Conservation (phyloP, 129 eudicot species). For the Sambucus nigra region DNA sequence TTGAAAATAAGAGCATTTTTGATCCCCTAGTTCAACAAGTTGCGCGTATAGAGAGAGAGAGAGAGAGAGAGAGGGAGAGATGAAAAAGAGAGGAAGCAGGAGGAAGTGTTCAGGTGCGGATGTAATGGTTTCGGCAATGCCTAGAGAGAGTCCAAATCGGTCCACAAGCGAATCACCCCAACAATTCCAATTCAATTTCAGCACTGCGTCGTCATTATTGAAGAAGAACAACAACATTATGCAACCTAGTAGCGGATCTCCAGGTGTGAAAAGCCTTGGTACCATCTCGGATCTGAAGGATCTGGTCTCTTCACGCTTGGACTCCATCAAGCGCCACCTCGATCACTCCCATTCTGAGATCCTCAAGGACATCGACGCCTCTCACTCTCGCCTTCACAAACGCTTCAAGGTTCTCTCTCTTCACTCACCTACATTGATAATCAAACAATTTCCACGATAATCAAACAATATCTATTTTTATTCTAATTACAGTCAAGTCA, state of each 20-base stretch:
- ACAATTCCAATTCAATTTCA: constrained; percentile 51
- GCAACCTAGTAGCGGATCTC: constrained; percentile 15
- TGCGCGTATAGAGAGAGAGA: no score
- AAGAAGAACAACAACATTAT: constrained; percentile 19
- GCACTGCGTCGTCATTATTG: constrained; percentile 22
- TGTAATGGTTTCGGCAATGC: constrained; percentile 23
- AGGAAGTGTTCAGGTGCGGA: constrained; percentile 36
- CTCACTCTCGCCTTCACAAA: constrained; percentile 66
- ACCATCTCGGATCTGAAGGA: constrained; percentile 65
- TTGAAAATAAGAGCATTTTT: no score
- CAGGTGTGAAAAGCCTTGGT: constrained; percentile 28
- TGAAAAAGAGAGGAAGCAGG: constrained; percentile 33
- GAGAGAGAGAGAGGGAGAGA: no score
- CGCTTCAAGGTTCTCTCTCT: constrained; percentile 43
- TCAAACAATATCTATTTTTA: no score
- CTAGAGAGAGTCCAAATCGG: constrained; percentile 12
- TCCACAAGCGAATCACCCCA: constrained; percentile 42
- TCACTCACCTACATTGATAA: no score
- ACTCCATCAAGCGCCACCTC: constrained; percentile 53
- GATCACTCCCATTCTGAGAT: constrained; percentile 76
- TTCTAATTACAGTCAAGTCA: no score
- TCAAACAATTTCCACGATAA: no score
- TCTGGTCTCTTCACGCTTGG: constrained; percentile 42
- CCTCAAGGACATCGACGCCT: constrained; percentile 59
- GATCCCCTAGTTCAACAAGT: no score